Evolutionary conservation across 2,329 filamentous ascomycete species (phyloP).

Genomic region (Zarea fungicola): DNA sequence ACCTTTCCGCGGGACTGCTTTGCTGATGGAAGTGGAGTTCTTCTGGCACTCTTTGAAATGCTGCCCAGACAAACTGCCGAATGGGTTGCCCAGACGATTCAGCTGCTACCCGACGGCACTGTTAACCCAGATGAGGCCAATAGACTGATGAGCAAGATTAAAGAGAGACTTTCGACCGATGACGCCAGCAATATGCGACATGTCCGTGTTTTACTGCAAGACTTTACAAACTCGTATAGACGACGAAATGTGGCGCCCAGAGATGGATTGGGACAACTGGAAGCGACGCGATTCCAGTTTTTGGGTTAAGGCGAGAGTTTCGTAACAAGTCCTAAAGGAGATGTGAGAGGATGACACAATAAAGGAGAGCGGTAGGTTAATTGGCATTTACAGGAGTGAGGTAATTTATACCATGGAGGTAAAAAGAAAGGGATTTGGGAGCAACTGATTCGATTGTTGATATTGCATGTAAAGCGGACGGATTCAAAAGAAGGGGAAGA

Average conservation of each 20-base stretch:
- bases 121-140: conserved; percentile 76
- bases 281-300: conserved; percentile 84
- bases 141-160: conserved; percentile 73
- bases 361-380: conserved; percentile 11
- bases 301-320: conserved; percentile 26
- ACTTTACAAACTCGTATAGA: conserved; percentile 94
- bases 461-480: conserved; percentile 9
- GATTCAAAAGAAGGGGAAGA: neutral
- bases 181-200: conserved; percentile 60
- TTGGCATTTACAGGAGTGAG: conserved; percentile 15
- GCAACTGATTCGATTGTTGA: conserved; percentile 13
- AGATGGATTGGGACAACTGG: conserved; percentile 81
- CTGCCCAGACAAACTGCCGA: conserved; percentile 70
- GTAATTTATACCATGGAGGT: conserved; percentile 11
- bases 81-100: conserved; percentile 82
- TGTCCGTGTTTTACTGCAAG: conserved; percentile 80
- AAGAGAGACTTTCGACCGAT: conserved; percentile 66
- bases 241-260: conserved; percentile 91
- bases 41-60: conserved; percentile 83
- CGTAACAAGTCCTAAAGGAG: conserved; percentile 4
- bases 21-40: conserved; percentile 86
- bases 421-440: conserved; percentile 2
- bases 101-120: conserved; percentile 75
- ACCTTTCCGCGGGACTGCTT: conserved; percentile 95
- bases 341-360: conserved; percentile 12